A percentile compares a stretch with the other conserved stretches of the same genome.
phyloP scores from a whole-genome alignment of 768 basidiomycete genomes.

The Mycena pura region DNA sequence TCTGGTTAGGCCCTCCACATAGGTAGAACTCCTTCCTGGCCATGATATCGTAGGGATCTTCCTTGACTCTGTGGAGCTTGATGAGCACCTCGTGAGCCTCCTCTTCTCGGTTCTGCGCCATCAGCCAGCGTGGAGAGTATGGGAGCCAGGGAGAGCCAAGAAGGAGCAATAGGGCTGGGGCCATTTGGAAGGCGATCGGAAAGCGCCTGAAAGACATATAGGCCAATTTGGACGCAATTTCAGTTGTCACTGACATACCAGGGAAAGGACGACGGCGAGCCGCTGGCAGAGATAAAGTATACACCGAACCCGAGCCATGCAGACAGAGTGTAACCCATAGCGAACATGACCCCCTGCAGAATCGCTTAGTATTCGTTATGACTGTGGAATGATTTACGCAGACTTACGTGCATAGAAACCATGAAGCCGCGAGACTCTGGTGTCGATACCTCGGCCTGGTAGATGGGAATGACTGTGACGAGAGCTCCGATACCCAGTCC shows the following conservation, averaged over 20 bases:
- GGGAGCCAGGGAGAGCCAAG: background rate
- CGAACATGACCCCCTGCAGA: background rate
- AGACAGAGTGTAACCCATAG: constrained; percentile 1
- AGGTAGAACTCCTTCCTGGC: constrained; percentile 1
- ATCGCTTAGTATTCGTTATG: background rate
- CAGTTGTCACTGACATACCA: background rate
- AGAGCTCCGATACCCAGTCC: constrained; percentile 7
- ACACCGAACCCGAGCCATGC: background rate
- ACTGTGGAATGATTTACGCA: background rate
- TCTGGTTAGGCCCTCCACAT: too few relatives aligned
- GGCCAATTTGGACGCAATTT: background rate
- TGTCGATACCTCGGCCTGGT: background rate
- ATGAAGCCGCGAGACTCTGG: background rate
- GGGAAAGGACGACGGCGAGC: background rate
- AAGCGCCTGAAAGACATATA: constrained; percentile 1
- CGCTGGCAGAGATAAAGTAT: constrained; percentile 1
- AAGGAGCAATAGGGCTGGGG: background rate
- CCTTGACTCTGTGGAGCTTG: background rate
- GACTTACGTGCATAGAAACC: constrained; percentile 1
- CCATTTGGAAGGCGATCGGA: background rate
- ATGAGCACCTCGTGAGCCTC: background rate
- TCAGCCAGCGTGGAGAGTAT: constrained; percentile 1
- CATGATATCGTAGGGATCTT: background rate
- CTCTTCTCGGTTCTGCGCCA: constrained; percentile 1
- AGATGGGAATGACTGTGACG: constrained; percentile 1